phyloP scores from a whole-genome alignment of 192 early-diverging fungal genomes.

The Geranomyces variabilis region DNA sequence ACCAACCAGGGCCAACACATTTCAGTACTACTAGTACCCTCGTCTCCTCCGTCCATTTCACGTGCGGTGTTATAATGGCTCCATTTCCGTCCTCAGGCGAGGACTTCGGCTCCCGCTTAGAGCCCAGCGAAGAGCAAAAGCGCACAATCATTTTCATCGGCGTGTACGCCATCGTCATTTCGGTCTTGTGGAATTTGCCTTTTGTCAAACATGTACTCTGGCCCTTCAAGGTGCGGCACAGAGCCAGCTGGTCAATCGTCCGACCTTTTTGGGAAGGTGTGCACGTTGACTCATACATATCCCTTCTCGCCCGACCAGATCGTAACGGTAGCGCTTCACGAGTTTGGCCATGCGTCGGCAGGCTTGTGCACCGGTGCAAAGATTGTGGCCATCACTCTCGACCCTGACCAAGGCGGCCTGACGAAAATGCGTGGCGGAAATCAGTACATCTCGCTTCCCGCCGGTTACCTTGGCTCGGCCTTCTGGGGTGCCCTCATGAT shows the following conservation, averaged over 20 bases:
- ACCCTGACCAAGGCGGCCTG: conserved; percentile 91
- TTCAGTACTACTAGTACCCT: too few relatives aligned
- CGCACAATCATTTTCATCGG: conserved; percentile 55
- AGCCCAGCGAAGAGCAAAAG: conserved; percentile 45
- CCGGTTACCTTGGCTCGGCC: conserved; percentile 87
- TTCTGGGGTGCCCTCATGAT: conserved; percentile 91
- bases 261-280: too few relatives aligned
- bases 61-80: too few relatives aligned
- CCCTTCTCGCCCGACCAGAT: conserved; percentile 51
- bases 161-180: conserved; percentile 43
- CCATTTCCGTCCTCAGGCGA: not conserved
- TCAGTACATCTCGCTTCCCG: conserved; percentile 79
- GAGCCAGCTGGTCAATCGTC: conserved; percentile 15
- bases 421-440: conserved; percentile 82
- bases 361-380: conserved; percentile 86
- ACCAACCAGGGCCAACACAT: too few relatives aligned
- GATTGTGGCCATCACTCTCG: conserved; percentile 84
- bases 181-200: conserved; percentile 83
- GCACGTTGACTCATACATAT: not conserved
- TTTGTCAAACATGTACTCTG: conserved; percentile 81
- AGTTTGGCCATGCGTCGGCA: conserved; percentile 91
- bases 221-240: conserved; percentile 80
- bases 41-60: too few relatives aligned
- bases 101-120: conserved; percentile 14
- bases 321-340: conserved; percentile 90